phyloP scores from a whole-genome alignment of 257 asterid species.

The Solanum stenotomum region DNA sequence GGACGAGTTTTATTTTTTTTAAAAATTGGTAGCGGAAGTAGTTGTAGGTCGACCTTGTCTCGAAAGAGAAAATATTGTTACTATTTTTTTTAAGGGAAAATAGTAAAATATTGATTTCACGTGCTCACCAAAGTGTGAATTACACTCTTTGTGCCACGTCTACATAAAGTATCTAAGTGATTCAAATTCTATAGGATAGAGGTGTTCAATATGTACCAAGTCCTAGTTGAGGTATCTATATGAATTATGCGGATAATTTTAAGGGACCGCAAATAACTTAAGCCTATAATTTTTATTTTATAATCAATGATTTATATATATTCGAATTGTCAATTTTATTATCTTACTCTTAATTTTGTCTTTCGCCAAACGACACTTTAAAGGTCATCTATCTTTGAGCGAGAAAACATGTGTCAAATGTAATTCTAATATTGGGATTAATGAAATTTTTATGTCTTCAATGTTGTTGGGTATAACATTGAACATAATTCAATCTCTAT shows the following conservation, averaged over 20 bases:
- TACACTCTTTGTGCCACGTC: not conserved
- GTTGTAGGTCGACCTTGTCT: not conserved
- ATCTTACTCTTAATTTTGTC: not conserved
- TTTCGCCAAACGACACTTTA: not conserved
- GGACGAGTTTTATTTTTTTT: not conserved
- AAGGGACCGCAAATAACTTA: not conserved
- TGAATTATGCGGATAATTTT: not conserved
- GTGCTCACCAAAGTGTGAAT: not conserved
- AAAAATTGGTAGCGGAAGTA: not conserved
- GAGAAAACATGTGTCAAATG: not conserved
- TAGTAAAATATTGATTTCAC: not conserved
- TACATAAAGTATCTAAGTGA: not conserved
- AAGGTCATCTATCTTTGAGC: not conserved
- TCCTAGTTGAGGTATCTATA: not conserved
- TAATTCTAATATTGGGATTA: not conserved
- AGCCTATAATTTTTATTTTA: not conserved
- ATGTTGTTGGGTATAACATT: not conserved
- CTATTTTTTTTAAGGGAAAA: not conserved
- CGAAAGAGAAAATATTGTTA: not conserved
- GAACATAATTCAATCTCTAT: not conserved
- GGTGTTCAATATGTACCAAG: not conserved
- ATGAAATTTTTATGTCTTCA: not conserved
- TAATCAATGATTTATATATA: no score
- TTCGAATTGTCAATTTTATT: not conserved
- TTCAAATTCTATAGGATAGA: not conserved